A percentile compares a stretch with the other conserved stretches of the same genome.
phyloP scores from a whole-genome alignment of 257 asterid species.

The Solanum tacnaense region DNA sequence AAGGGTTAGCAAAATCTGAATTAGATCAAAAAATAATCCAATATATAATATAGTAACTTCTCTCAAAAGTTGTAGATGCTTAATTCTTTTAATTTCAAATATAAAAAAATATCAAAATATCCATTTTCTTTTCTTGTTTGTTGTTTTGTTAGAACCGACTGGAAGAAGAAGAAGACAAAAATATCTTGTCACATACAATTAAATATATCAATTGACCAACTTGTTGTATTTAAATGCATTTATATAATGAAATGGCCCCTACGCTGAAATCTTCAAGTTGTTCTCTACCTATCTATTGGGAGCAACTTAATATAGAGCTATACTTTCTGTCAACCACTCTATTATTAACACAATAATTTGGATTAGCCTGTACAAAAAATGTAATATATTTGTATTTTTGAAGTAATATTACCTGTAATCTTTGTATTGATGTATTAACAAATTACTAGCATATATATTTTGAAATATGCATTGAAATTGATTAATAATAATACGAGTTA shows the following conservation, averaged over 20 bases:
- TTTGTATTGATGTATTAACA: not conserved
- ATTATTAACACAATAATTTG: not conserved
- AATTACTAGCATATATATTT: not conserved
- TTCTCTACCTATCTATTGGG: too few relatives aligned
- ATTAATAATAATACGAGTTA: too few relatives aligned
- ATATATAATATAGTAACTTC: not conserved
- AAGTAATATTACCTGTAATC: not conserved
- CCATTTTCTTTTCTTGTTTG: not conserved
- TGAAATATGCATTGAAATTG: too few relatives aligned
- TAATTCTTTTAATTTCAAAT: not conserved
- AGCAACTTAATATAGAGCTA: constrained; percentile 10
- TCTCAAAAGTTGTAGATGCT: not conserved
- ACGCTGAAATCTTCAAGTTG: constrained; percentile 35
- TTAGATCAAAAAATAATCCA: not conserved
- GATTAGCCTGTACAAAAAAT: not conserved
- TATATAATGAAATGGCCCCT: constrained; percentile 24
- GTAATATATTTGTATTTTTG: not conserved
- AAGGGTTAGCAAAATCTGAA: not conserved
- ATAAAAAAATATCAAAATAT: not conserved
- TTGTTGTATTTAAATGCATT: not conserved
- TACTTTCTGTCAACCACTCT: not conserved
- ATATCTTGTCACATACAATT: not conserved
- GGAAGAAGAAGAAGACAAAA: not conserved
- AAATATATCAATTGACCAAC: not conserved
- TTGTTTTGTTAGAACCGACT: not conserved